phyloP scores from a whole-genome alignment of 331 rosid genomes.

The Rosa hybrid region DNA sequence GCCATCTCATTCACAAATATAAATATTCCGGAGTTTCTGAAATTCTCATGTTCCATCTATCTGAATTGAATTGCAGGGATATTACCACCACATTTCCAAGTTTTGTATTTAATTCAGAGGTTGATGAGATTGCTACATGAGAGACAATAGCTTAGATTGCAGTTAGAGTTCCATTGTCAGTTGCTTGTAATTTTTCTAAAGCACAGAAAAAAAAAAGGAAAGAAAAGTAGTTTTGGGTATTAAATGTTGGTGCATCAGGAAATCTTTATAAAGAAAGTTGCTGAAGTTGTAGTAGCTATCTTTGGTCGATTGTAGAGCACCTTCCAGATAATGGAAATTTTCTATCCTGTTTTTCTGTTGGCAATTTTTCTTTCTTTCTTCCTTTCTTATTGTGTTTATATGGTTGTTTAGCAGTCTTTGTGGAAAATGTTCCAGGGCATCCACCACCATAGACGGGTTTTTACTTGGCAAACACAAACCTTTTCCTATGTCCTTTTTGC shows the following conservation, averaged over 20 bases:
- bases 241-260: background rate
- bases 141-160: conserved; percentile 16
- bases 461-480: background rate
- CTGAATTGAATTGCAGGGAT: conserved; percentile 62
- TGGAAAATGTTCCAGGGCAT: background rate
- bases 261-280: background rate
- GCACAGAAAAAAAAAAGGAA: background rate
- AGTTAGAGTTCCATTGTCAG: conserved; percentile 15
- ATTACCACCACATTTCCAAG: conserved; percentile 90
- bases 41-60: background rate
- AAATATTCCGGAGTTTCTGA: background rate
- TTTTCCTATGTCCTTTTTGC: background rate
- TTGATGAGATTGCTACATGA: conserved; percentile 74
- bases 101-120: conserved; percentile 82
- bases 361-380: background rate
- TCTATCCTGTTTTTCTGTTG: background rate
- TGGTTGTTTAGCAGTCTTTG: background rate
- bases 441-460: background rate
- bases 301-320: background rate
- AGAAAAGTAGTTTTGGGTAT: background rate
- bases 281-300: background rate
- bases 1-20: background rate
- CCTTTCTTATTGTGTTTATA: background rate
- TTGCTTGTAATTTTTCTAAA: conserved; percentile 18
- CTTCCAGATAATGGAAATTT: conserved; percentile 5